phyloP scores from a whole-genome alignment of 2,329 filamentous ascomycete genomes.

The Phyllosticta capitalensis region DNA sequence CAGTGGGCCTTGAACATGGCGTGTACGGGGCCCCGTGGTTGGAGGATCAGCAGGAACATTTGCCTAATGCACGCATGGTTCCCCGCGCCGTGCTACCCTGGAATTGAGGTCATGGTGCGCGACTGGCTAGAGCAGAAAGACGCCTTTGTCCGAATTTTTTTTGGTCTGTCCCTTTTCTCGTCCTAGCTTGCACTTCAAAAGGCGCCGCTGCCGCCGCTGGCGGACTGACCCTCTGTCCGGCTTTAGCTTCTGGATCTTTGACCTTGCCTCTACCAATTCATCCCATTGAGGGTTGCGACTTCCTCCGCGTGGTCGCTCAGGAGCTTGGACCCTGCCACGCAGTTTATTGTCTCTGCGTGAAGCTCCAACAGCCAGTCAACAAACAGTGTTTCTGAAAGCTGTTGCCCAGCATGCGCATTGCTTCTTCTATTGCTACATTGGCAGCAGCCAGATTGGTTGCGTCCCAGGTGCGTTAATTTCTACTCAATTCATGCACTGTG shows the following conservation, averaged over 20 bases:
- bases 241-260: neutral
- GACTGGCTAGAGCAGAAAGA: neutral
- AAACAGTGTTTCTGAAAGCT: neutral
- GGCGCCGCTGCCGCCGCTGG: neutral
- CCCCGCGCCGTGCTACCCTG: neutral
- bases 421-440: slow-evolving; percentile 2
- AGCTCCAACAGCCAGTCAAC: neutral
- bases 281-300: neutral
- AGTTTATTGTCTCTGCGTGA: neutral
- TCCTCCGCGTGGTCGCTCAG: neutral
- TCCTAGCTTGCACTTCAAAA: neutral
- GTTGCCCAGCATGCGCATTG: slow-evolving; percentile 7
- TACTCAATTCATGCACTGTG: neutral
- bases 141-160: neutral
- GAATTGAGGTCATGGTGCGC: slow-evolving; percentile 8
- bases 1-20: neutral
- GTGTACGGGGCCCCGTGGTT: neutral
- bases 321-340: neutral
- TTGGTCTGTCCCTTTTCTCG: neutral
- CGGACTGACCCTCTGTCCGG: neutral
- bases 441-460: slow-evolving; percentile 1
- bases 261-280: neutral
- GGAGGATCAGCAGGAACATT: slow-evolving; percentile 10
- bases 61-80: slow-evolving; percentile 3
- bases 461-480: slow-evolving; percentile 4